Evolutionary conservation across 2,329 filamentous ascomycete species (phyloP).

Genomic region (Fusarium equiseti): DNA sequence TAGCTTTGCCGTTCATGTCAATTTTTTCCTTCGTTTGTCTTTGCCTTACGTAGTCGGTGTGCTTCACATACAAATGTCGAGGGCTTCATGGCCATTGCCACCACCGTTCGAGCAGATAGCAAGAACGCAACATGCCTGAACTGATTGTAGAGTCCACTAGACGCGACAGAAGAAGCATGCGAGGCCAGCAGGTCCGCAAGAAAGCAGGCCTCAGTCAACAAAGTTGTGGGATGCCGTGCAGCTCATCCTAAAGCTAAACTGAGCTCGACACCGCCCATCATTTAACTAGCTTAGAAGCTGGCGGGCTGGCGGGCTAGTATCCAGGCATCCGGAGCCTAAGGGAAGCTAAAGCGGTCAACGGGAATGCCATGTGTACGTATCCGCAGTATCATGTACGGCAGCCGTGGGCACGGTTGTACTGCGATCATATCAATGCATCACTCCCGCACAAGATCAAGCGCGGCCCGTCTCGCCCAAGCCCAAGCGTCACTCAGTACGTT

Average conservation of each 20-base stretch:
- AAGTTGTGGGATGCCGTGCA: conserved; percentile 38
- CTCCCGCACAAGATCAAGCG: conserved; percentile 36
- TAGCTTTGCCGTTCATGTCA: conserved; percentile 42
- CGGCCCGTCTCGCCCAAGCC: conserved; percentile 35
- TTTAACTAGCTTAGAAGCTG: conserved; percentile 40
- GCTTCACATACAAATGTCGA: conserved; percentile 5
- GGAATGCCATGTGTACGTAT: conserved; percentile 40
- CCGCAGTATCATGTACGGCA: conserved; percentile 27
- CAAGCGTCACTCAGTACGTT: conserved; percentile 33
- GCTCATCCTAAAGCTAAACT: conserved; percentile 36
- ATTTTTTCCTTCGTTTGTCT: conserved; percentile 22
- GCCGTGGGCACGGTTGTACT: conserved; percentile 31
- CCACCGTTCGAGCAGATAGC: neutral
- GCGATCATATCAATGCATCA: conserved; percentile 37
- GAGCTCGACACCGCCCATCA: conserved; percentile 46
- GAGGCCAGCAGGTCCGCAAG: conserved; percentile 37
- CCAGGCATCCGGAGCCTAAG: conserved; percentile 43
- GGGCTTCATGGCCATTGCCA: neutral
- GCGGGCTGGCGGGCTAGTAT: conserved; percentile 42
- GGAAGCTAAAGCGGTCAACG: conserved; percentile 46
- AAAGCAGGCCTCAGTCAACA: conserved; percentile 40
- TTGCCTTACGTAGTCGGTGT: conserved; percentile 35
- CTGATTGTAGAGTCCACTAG: neutral
- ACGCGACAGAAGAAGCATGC: conserved; percentile 24
- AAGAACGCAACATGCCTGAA: neutral